A percentile compares a stretch with the other conserved stretches of the same genome.
Conservation (phyloP, 2,329 filamentous ascomycete species). For the Pyrenophora teres region DNA sequence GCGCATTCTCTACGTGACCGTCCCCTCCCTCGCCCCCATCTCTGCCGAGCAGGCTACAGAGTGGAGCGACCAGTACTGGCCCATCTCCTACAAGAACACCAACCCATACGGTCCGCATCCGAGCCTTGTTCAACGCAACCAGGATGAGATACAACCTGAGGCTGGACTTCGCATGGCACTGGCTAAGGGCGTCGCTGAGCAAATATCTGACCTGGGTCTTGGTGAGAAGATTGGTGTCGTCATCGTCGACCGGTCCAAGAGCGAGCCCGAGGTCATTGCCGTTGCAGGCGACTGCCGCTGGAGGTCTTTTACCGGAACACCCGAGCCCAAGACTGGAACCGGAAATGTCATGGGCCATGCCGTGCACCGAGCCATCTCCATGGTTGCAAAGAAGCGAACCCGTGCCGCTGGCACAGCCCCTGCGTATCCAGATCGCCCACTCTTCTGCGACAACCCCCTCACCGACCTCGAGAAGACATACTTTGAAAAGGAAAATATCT, state of each 20-base stretch:
- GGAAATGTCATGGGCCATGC: constrained; percentile 81
- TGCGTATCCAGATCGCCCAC: constrained; percentile 43
- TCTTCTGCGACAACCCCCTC: constrained; percentile 71
- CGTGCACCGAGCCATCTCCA: constrained; percentile 77
- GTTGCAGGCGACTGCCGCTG: constrained; percentile 78
- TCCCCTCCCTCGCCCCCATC: constrained; percentile 75
- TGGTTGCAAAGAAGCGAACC: constrained; percentile 69
- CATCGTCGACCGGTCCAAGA: constrained; percentile 64
- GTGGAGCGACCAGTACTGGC: constrained; percentile 81
- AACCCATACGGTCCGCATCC: constrained; percentile 86
- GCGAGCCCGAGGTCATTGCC: constrained; percentile 64
- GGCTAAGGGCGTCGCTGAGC: constrained; percentile 66
- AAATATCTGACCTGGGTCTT: constrained; percentile 61
- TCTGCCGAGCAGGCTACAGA: constrained; percentile 74
- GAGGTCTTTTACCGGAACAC: constrained; percentile 49
- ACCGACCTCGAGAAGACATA: constrained; percentile 68
- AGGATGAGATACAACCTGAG: constrained; percentile 68
- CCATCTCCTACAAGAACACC: constrained; percentile 82
- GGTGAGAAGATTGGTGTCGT: constrained; percentile 76
- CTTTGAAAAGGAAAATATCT: constrained; percentile 65
- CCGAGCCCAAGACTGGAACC: constrained; percentile 44
- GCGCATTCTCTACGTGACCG: constrained; percentile 66
- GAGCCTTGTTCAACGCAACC: constrained; percentile 70
- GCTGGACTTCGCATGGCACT: constrained; percentile 70
- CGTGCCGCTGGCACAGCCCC: constrained; percentile 42